Evolutionary conservation across 2,329 filamentous ascomycete genomes (phyloP), one percentile per base, ranked within the genome.

Genomic region (Penicillium frequentans): DNA sequence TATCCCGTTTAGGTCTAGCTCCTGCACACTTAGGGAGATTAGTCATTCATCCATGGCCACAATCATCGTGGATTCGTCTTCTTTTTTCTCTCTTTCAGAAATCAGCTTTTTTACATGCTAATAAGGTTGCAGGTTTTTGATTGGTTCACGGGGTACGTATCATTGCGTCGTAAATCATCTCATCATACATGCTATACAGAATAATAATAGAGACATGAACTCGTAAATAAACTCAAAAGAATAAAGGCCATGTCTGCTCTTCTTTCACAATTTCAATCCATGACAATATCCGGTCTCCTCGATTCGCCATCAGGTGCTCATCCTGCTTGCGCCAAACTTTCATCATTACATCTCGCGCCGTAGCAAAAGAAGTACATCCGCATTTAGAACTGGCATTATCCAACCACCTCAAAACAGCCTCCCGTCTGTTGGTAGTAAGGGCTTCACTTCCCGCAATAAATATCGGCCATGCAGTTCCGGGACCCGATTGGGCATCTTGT

Each of bases 391-490:
- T 65, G 6, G 63, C 69, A 26, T 57, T 63, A n/a, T 73, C 65
- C 2, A 73, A 23, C 60, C 66, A 66, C 2, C 16, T 39, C 27
- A 63, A 44, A 1, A 73, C 60, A 1, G 61, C 62, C 26, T 68
- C 60, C 19, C 69, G 57, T 21, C 65, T 58, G 5, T 57, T 9
- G 0, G 54, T 13, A 0, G 66, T 64, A 10, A 69, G 61, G 1
- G 75, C 75, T 54, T 77, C 75, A 31, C 73, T 76, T n/a, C 72
- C 75, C 6, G 75, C 75, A 49, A 77, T 73, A 42, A 77, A 77
- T 1, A 68, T 69, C 2, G 75, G 74, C 75, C 75, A 77, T 3
- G 68, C 65, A 13, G 69, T 72, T 8, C 71, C 65, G n/a, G 68
- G 66, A 16, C 68, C 63, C 0, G 58, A 52, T 0, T 52, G 54